Base-by-base conservation (phyloP, 805 yeast genomes). In the Metschnikowia proteae region DNA sequence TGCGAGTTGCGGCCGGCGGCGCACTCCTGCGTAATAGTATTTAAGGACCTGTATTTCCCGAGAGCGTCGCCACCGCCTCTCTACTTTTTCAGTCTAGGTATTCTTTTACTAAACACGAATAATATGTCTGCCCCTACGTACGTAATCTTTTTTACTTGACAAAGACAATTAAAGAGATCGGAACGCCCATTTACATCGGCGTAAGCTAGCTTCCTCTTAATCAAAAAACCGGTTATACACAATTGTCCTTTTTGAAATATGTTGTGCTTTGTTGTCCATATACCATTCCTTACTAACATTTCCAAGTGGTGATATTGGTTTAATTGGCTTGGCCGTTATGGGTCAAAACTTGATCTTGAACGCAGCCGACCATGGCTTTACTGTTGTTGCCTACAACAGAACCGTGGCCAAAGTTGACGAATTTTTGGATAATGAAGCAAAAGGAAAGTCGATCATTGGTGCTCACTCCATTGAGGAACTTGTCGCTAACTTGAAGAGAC, bases 261-360 rank as follows among this genome's bases (percentile, higher is more conserved):
- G 26, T 10, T 35, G 6, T 23, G 11, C 10, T 17, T 35, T 35
- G 38, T 35, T 22, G 27, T 35, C n/a, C 26, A 10, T 10, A 22
- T 5, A 22, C 5, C 6, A 17, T 25, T 11, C 29, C 22, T 26
- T 37, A 61, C 67, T 66, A 65, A 62, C 66, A 53, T 45, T 23
- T 32, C 34, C 39, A 4, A 83, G 88, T 70, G 94, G 92, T 80
- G 99, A 92, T 84, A 84, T 92, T 73, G 99, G 97, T 75, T 88
- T 92, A 72, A 91, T 94, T 68, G 99, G 99, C 71, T 82, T 92
- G 82, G 99, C 99, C 86, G 99, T 92, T 61, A 92, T 92, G 99
- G 99, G 99, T 75, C 96, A 88, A 81, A 92, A 92, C 83, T 79
- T 92, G 81, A 89, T 92, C 71, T 81, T 92, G 60, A 92, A 92